Evolutionary conservation across 768 basidiomycete genomes (phyloP).

Genomic region (Rhizopogon vulgaris): DNA sequence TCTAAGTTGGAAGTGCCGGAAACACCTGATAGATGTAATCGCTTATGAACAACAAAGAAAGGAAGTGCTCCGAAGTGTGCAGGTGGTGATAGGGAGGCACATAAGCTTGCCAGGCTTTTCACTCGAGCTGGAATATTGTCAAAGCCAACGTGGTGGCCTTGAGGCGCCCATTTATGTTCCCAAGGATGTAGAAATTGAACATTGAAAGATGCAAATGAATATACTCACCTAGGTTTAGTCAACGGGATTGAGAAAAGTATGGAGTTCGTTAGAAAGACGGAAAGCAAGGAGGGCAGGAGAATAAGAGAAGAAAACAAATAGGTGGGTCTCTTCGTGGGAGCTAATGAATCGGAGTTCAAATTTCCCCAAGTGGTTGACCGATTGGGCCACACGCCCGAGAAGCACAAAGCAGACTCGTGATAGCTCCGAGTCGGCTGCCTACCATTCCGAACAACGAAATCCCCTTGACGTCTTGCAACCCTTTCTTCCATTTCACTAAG

Average conservation of each 20-base stretch:
- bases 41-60: not conserved
- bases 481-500: not conserved
- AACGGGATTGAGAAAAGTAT: slow-evolving; percentile 3
- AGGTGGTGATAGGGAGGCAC: slow-evolving; percentile 3
- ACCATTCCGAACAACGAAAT: too few species aligned
- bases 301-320: slow-evolving; percentile 37
- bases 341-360: slow-evolving; percentile 42
- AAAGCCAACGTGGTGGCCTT: slow-evolving; percentile 23
- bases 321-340: slow-evolving; percentile 37
- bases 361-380: slow-evolving; percentile 12
- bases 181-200: slow-evolving; percentile 5
- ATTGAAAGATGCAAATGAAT: not conserved
- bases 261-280: slow-evolving; percentile 10
- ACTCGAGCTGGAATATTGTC: slow-evolving; percentile 5
- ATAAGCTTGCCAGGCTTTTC: not conserved
- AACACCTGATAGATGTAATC: slow-evolving; percentile 1
- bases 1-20: slow-evolving; percentile 8
- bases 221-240: slow-evolving; percentile 20
- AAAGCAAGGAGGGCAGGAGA: slow-evolving; percentile 18
- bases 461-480: not conserved
- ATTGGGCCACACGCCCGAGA: slow-evolving; percentile 4
- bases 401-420: not conserved
- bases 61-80: not conserved
- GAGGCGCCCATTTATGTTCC: slow-evolving; percentile 16
- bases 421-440: not conserved